Evolutionary conservation across 2,329 filamentous ascomycete species (phyloP).

Genomic region (Sclerotinia spermophila): DNA sequence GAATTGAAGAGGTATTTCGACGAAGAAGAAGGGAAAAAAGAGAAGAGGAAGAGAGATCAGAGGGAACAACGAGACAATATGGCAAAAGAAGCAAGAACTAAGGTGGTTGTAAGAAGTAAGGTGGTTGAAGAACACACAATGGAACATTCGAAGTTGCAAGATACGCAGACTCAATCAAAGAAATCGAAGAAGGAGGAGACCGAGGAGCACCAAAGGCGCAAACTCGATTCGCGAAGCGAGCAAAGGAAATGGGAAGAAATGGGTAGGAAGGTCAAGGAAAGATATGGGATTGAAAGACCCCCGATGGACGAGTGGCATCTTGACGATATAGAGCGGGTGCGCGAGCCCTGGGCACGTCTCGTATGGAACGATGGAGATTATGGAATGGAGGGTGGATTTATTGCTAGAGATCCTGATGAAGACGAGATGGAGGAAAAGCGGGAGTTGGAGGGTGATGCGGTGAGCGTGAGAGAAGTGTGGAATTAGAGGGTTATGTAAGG

Average conservation of each 20-base stretch:
- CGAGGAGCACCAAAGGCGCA: not conserved
- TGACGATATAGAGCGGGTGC: too few relatives aligned
- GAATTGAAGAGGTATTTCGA: not conserved
- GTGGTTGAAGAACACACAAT: not conserved
- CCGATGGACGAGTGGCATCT: not conserved
- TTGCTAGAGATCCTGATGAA: not conserved
- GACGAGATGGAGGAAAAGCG: not conserved
- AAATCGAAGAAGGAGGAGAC: not conserved
- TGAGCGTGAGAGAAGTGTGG: not conserved
- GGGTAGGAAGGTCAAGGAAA: too few relatives aligned
- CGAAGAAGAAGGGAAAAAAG: not conserved
- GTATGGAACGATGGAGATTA: too few relatives aligned
- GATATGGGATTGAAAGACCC: too few relatives aligned
- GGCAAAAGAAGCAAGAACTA: not conserved
- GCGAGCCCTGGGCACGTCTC: not conserved
- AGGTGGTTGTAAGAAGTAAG: too few relatives aligned
- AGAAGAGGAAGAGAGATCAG: not conserved
- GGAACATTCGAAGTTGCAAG: not conserved
- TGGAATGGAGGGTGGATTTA: not conserved
- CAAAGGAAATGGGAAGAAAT: not conserved
- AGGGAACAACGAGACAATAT: not conserved
- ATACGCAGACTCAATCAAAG: not conserved
- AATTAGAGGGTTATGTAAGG: not conserved
- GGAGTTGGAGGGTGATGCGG: not conserved
- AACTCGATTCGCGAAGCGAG: not conserved